phyloP scores from a whole-genome alignment of 169 alveolate genomes.

The Besnoitia besnoiti region DNA sequence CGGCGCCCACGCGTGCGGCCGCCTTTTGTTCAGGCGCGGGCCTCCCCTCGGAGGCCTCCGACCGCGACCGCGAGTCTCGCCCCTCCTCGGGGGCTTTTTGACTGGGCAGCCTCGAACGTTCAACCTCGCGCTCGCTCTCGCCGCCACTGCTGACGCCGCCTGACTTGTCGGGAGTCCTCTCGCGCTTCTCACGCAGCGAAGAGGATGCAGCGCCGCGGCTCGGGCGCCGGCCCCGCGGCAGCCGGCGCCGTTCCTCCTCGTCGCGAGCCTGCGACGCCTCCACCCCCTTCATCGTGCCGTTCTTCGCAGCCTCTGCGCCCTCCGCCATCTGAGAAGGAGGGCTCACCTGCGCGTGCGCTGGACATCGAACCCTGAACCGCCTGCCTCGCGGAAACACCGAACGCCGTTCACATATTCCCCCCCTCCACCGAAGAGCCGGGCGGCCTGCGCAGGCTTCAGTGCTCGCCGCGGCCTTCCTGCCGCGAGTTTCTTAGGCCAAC shows the following conservation, averaged over 20 bases:
- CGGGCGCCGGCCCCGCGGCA: background rate
- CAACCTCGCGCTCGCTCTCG: background rate
- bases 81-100: background rate
- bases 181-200: background rate
- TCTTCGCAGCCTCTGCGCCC: background rate
- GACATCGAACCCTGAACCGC: no score
- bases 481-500: no score
- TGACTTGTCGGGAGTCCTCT: no score
- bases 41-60: background rate
- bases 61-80: no score
- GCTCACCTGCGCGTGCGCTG: no score
- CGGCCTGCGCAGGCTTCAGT: no score
- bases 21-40: background rate
- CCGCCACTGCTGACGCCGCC: background rate
- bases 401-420: no score
- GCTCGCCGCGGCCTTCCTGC: no score
- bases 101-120: background rate
- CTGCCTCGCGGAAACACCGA: no score
- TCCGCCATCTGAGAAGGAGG: background rate
- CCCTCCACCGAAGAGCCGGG: no score
- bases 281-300: background rate
- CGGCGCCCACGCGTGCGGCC: background rate
- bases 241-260: background rate
- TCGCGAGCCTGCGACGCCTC: no score
- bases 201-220: background rate